phyloP scores from a whole-genome alignment of 371 early-diverging fungal species.

The Synchytrium microbalum region DNA sequence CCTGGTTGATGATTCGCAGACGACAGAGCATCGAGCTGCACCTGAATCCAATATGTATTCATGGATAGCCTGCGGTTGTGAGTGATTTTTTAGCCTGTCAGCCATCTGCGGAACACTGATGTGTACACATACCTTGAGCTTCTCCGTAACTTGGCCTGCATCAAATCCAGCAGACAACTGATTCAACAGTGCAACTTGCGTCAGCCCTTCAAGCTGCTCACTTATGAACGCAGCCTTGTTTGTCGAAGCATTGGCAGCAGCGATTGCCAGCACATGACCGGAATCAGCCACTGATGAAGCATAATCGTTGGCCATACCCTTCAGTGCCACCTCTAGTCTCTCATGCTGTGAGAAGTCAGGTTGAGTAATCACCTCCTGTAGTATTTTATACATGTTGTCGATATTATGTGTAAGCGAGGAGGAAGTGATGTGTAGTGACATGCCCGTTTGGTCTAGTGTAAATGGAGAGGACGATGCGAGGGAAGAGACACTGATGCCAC shows the following conservation, averaged over 20 bases:
- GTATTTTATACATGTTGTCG: slow-evolving; percentile 55
- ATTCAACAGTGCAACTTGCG: slow-evolving; percentile 74
- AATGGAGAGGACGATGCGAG: slow-evolving; percentile 9
- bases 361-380: slow-evolving; percentile 58
- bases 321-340: slow-evolving; percentile 36
- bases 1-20: background rate
- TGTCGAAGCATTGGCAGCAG: slow-evolving; percentile 56
- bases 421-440: background rate
- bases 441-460: background rate
- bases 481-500: slow-evolving; percentile 68
- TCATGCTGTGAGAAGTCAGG: slow-evolving; percentile 52
- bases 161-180: slow-evolving; percentile 45
- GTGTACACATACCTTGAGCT: background rate
- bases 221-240: slow-evolving; percentile 39
- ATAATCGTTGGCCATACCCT: slow-evolving; percentile 56
- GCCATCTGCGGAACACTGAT: background rate
- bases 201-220: slow-evolving; percentile 67
- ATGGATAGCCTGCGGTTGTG: background rate
- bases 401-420: background rate
- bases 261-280: slow-evolving; percentile 77
- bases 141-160: slow-evolving; percentile 23
- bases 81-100: too few relatives aligned
- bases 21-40: background rate
- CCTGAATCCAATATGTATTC: background rate
- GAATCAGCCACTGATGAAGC: slow-evolving; percentile 74